phyloP scores from a whole-genome alignment of 257 asterid genomes.

The Nicotiana noctiflora region DNA sequence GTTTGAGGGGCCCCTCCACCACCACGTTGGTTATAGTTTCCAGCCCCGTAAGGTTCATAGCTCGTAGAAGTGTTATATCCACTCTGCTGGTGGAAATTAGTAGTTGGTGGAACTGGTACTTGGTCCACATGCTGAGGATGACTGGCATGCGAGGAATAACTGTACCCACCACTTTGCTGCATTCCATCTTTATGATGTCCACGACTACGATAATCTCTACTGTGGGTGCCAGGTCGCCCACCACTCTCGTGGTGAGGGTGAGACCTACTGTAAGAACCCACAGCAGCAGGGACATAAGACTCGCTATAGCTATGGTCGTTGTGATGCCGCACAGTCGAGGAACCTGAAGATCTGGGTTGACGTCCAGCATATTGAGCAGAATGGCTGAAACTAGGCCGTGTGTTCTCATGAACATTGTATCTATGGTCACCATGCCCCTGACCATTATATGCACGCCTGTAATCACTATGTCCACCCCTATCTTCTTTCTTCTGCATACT shows the following conservation, averaged over 20 bases:
- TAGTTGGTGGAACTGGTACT: slow-evolving; percentile 29
- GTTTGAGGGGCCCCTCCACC: slow-evolving; percentile 31
- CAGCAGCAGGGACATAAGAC: slow-evolving; percentile 21
- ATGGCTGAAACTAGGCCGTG: slow-evolving; percentile 27
- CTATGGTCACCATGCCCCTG: background rate
- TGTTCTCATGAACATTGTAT: slow-evolving; percentile 29
- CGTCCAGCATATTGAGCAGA: slow-evolving; percentile 17
- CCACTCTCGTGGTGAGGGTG: slow-evolving; percentile 25
- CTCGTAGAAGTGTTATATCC: slow-evolving; percentile 30
- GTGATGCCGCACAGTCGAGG: slow-evolving; percentile 20
- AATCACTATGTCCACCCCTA: slow-evolving; percentile 28
- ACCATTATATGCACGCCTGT: slow-evolving; percentile 16
- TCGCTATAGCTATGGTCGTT: slow-evolving; percentile 36
- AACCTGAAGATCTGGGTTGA: background rate
- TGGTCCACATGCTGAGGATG: slow-evolving; percentile 24
- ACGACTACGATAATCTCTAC: slow-evolving; percentile 31
- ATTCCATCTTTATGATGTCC: slow-evolving; percentile 43
- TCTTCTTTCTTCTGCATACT: slow-evolving; percentile 37
- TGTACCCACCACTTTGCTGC: slow-evolving; percentile 31
- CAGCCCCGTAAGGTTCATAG: slow-evolving; percentile 34
- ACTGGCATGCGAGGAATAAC: slow-evolving; percentile 30
- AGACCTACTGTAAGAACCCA: slow-evolving; percentile 28
- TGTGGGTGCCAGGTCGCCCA: slow-evolving; percentile 21
- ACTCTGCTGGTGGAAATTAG: slow-evolving; percentile 25
- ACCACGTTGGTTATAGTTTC: slow-evolving; percentile 18